Evolutionary conservation across 2,329 filamentous ascomycete species (phyloP), one percentile per base, ranked within the genome.

Genomic region (Cucurbitaria berberidis): DNA sequence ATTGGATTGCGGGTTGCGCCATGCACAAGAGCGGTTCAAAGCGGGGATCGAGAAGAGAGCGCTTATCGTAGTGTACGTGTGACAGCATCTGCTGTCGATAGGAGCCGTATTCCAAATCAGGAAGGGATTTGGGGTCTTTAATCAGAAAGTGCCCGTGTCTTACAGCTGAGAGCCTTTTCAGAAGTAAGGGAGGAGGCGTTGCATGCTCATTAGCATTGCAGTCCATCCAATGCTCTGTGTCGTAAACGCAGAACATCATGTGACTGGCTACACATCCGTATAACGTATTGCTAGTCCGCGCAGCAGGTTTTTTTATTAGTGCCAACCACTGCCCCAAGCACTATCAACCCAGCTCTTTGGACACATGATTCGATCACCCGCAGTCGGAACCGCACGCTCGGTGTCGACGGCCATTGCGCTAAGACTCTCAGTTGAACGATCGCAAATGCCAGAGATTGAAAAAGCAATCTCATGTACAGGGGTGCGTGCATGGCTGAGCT

Each of bases 401-500:
- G 53, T 45, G 42, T 46, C 45, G 26, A 38, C 46, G 45, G 51
- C 51, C 45, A 54, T 39, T 50, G 35, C 24, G 43, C n/a, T 46
- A 46, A 27, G 34, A 43, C 38, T 36, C 50, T 36, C 29, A 16
- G 26, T 55, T 48, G 35, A 39, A 42, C 40, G 45, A 42, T 48
- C 24, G 21, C 48, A 41, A 26, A 45, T 35, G 44, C 53, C 36
- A 51, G 32, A 26, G 48, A 44, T 36, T 52, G 52, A 53, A 35
- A 53, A 35, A 36, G 32, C 45, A 38, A 35, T n/a, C 45, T 51
- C 52, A 56, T 50, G 51, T 44, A 44, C 51, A 57, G 45, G 54
- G 54, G 46, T 32, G 18, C 42, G 32, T 35, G 29, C 9, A 22
- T 48, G 57, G 53, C 59, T 57, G 24, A 60, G 59, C 60, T 62